Percentiles rank a stretch among this genome's conserved stretches.
Conservation (phyloP, 1,139 yeast species). For the Diutina sp. region DNA sequence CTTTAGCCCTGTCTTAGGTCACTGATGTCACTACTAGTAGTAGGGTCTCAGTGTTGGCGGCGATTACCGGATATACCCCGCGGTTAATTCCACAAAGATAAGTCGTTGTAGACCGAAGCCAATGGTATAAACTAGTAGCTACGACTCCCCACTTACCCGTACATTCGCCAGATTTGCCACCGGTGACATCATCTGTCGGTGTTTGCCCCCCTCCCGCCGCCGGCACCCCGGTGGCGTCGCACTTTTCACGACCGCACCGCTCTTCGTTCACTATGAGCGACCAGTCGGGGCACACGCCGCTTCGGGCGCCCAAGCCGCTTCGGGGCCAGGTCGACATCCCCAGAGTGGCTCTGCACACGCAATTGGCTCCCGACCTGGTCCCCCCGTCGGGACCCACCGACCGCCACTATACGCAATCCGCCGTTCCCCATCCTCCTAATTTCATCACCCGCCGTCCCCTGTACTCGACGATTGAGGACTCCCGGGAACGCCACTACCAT, state of each 20-base stretch:
- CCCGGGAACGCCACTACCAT: constrained; percentile 35
- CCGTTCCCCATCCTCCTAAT: not conserved
- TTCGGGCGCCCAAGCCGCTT: not conserved
- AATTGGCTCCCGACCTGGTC: not conserved
- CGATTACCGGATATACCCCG: too few relatives aligned
- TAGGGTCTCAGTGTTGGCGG: too few relatives aligned
- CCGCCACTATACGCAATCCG: not conserved
- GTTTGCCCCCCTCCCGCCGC: too few relatives aligned
- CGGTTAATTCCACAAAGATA: too few relatives aligned
- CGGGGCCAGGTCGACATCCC: not conserved
- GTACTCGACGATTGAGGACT: constrained; percentile 20
- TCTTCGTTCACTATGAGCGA: not conserved
- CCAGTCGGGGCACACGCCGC: not conserved
- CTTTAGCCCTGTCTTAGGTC: too few relatives aligned
- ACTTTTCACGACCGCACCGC: too few relatives aligned
- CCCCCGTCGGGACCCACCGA: not conserved
- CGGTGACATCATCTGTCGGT: not conserved
- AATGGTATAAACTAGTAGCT: too few relatives aligned
- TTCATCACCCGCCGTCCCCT: constrained; percentile 17
- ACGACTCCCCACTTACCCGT: too few relatives aligned
- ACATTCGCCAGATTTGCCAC: not conserved
- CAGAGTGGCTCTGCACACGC: not conserved
- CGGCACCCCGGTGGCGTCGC: too few relatives aligned
- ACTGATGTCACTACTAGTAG: too few relatives aligned
- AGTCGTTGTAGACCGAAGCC: too few relatives aligned